Conservation (phyloP, 768 basidiomycete genomes). For the Arthromyces matolae region DNA sequence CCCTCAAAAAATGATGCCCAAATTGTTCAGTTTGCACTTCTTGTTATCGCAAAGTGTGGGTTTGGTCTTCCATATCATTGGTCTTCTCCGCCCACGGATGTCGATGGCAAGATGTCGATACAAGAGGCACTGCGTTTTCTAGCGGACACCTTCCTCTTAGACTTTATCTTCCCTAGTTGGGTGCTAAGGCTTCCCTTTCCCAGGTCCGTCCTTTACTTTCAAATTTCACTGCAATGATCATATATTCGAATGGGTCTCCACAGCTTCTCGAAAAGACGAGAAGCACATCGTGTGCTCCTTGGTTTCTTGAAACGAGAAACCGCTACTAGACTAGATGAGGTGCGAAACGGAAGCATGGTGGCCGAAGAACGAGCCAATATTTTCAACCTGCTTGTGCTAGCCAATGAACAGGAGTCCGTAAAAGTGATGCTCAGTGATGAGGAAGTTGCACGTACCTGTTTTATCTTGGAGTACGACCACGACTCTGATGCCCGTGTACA, state of each 20-base stretch:
- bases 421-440: constrained; percentile 37
- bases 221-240: neutral
- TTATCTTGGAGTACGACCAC: neutral
- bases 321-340: constrained; percentile 25
- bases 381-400: constrained; percentile 42
- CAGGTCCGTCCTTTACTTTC: constrained; percentile 2
- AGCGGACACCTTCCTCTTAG: constrained; percentile 21
- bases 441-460: constrained; percentile 31
- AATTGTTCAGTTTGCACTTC: constrained; percentile 33
- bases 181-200: constrained; percentile 10
- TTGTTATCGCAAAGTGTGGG: constrained; percentile 40
- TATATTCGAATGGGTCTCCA: neutral
- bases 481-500: neutral
- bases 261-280: constrained; percentile 27
- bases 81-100: constrained; percentile 30
- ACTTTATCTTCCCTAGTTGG: constrained; percentile 5
- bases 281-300: constrained; percentile 26
- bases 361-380: constrained; percentile 23
- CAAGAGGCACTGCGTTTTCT: constrained; percentile 34
- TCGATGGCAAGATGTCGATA: constrained; percentile 34
- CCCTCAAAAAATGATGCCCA: constrained; percentile 25
- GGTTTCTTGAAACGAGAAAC: constrained; percentile 37
- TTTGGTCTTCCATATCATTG: constrained; percentile 42
- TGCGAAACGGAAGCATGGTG: constrained; percentile 10
- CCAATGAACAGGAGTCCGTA: constrained; percentile 38